Evolutionary conservation across 306 rosid genomes (phyloP).

Genomic region (Calophaca sinica): DNA sequence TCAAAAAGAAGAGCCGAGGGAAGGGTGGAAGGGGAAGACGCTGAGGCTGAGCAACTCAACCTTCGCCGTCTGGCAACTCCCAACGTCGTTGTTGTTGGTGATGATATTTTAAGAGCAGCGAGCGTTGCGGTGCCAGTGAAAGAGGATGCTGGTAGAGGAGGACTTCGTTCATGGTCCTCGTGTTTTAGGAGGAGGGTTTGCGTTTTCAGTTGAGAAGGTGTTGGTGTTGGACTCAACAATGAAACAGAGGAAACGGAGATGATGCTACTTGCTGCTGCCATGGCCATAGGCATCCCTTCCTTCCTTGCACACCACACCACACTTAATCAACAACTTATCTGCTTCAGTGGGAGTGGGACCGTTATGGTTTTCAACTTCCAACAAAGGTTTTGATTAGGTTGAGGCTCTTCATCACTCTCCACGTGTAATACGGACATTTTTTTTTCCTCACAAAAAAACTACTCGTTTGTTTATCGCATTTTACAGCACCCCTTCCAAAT

Average conservation of each 20-base stretch:
- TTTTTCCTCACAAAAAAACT: no score
- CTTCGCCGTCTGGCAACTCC: slow-evolving; percentile 35
- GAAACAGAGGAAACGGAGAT: slow-evolving; percentile 67
- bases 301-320: background rate
- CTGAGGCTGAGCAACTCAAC: slow-evolving; percentile 68
- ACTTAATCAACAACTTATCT: slow-evolving; percentile 47
- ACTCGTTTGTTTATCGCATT: no score
- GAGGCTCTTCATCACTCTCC: slow-evolving; percentile 31
- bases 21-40: slow-evolving; percentile 60
- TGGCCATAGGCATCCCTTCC: slow-evolving; percentile 5
- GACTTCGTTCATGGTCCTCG: slow-evolving; percentile 49
- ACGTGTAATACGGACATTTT: slow-evolving; percentile 43
- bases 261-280: slow-evolving; percentile 63
- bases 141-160: slow-evolving; percentile 43
- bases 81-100: slow-evolving; percentile 25
- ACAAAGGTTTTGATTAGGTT: slow-evolving; percentile 53
- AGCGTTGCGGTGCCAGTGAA: slow-evolving; percentile 42
- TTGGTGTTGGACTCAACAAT: slow-evolving; percentile 48
- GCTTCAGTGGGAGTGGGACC: slow-evolving; percentile 47
- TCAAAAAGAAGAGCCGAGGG: slow-evolving; percentile 95
- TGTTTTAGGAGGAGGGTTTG: slow-evolving; percentile 45
- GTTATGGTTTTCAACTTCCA: slow-evolving; percentile 36
- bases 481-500: no score
- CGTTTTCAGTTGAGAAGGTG: slow-evolving; percentile 42
- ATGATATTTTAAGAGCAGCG: slow-evolving; percentile 43